Base-by-base conservation (phyloP, 352 stramenopile species). In the Globisporangium cylindrosporum region DNA sequence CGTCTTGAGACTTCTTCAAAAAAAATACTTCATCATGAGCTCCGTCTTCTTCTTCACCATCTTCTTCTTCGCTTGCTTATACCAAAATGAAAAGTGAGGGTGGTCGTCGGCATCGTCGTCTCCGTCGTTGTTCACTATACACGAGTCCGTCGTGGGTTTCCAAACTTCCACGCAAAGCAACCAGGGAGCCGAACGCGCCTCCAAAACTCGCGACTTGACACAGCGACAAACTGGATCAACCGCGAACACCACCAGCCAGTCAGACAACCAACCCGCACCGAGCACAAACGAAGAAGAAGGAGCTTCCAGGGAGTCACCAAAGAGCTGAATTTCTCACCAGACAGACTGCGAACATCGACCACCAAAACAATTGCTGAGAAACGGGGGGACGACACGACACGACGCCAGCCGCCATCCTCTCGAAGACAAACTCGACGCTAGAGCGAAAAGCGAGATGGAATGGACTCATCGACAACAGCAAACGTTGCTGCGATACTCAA, bases 71-170 rank as follows among this genome's bases (percentile, higher is more conserved):
- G 56, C 27, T 62, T 48, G 56, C 32, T 48, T 62, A 62, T 62
- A 62, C 20, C 56, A 62, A 24, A 61, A 48, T 48, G 56, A 61
- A 62, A 62, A 62, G 56, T 10, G 56, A 5, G 18, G 56, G 56
- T 7, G n/a, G 48, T 25, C 18, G 5, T n/a, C 43, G 12, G 15
- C 18, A 22, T 51, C 15, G 15, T 54, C 48, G n/a, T 29, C 22
- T 12, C 4, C 9, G 2, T 9, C 2, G n/a, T 25, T 22, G 48
- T 27, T 6, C 5, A 54, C 46, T 15, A 14, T 8, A 15, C 41
- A n/a, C 12, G 7, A 25, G n/a, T 9, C 8, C 27, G 27, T 32
- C 27, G 27, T 4, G 27, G 6, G 20, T 43, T 10, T 43, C 48
- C 43, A 2, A 55, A 15, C 27, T 38, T 46, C 55, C 29, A 18